phyloP scores from a whole-genome alignment of 2,329 filamentous ascomycete genomes.

The Ophiocordyceps unilateralis region DNA sequence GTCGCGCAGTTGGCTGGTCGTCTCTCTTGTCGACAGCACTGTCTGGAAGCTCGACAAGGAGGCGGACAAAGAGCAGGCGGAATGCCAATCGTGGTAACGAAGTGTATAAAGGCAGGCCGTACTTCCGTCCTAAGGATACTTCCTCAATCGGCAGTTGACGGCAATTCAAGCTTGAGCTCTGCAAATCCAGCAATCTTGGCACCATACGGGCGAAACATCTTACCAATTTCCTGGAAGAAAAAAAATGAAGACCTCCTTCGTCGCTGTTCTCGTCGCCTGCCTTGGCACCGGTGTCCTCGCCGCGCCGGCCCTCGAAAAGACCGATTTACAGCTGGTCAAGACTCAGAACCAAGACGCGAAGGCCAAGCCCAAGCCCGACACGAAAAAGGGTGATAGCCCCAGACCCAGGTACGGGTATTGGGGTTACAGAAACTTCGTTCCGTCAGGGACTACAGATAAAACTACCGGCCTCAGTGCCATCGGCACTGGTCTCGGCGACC shows the following conservation, averaged over 20 bases:
- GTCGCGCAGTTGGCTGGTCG: not conserved
- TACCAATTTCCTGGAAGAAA: not conserved
- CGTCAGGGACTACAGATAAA: too few relatives aligned
- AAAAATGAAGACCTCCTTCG: not conserved
- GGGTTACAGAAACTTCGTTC: too few relatives aligned
- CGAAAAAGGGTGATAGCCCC: too few relatives aligned
- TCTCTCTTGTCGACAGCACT: too few relatives aligned
- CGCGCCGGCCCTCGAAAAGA: not conserved
- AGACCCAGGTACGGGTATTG: too few relatives aligned
- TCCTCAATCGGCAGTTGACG: not conserved
- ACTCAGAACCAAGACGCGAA: not conserved
- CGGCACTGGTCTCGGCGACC: too few relatives aligned
- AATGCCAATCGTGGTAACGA: not conserved
- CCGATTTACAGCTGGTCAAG: not conserved
- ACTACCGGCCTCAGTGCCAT: too few relatives aligned
- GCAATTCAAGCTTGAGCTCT: not conserved
- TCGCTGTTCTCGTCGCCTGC: not conserved
- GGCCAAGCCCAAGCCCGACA: not conserved
- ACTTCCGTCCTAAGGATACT: not conserved
- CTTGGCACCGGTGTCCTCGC: not conserved
- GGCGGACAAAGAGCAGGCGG: not conserved
- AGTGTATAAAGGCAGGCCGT: not conserved
- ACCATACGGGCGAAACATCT: too few relatives aligned
- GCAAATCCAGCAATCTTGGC: not conserved
- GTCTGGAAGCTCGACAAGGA: not conserved